These are phyloP conservation scores for Chalciporus chontae DNA, from an alignment of 768 basidiomycete genomes.

Conservation along the genomic window DNA sequence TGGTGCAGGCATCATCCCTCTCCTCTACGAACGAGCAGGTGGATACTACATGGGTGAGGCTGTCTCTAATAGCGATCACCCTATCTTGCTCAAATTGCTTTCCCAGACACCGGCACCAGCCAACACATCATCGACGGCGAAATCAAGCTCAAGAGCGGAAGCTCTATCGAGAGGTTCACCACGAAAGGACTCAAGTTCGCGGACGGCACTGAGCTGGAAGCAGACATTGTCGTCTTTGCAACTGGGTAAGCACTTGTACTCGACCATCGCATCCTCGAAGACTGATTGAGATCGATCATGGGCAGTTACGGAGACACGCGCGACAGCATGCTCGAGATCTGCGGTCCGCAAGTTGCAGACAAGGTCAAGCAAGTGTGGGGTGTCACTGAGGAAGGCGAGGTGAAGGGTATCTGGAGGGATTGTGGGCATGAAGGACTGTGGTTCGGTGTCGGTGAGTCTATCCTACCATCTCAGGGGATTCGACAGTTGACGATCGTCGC, in stretches of 20 bases:
- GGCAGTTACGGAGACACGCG: slow-evolving; percentile 45
- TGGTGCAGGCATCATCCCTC: slow-evolving; percentile 30
- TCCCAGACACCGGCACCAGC: slow-evolving; percentile 37
- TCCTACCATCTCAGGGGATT: neutral
- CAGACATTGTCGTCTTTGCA: slow-evolving; percentile 32
- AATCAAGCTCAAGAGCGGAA: slow-evolving; percentile 50
- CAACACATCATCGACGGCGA: slow-evolving; percentile 43
- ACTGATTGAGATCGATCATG: neutral
- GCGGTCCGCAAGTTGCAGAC: slow-evolving; percentile 43
- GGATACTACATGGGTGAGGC: slow-evolving; percentile 40
- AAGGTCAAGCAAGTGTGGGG: slow-evolving; percentile 58
- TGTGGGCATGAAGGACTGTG: slow-evolving; percentile 36
- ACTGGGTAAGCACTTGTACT: slow-evolving; percentile 21
- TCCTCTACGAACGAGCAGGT: slow-evolving; percentile 29
- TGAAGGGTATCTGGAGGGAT: slow-evolving; percentile 37
- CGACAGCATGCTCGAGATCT: slow-evolving; percentile 39
- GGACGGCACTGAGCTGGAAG: slow-evolving; percentile 30
- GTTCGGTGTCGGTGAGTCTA: slow-evolving; percentile 26
- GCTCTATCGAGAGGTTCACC: slow-evolving; percentile 30
- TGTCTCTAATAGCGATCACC: neutral
- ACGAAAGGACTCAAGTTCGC: slow-evolving; percentile 28
- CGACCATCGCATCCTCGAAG: neutral
- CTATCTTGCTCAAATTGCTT: neutral
- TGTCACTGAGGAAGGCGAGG: slow-evolving; percentile 59
- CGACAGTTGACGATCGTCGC: neutral